These are phyloP conservation scores for Phytophthora sansomeana DNA, from an alignment of 352 stramenopile genomes.

Conservation along the genomic window DNA sequence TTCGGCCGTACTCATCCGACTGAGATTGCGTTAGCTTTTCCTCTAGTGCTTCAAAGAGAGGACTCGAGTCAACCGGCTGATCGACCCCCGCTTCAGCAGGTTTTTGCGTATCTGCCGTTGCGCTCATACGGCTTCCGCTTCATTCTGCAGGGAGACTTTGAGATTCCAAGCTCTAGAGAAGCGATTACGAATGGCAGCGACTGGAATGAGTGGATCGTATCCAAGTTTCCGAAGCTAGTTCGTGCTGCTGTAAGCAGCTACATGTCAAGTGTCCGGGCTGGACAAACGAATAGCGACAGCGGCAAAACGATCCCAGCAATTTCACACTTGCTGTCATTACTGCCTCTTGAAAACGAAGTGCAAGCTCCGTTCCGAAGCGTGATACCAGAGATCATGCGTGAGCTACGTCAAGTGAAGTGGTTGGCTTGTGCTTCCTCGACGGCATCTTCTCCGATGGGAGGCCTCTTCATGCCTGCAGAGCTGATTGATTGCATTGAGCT, in stretches of 20 bases:
- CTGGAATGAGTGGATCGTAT: constrained; percentile 91
- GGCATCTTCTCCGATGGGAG: background rate
- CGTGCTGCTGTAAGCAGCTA: constrained; percentile 37
- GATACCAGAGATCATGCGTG: constrained; percentile 67
- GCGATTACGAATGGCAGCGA: constrained; percentile 83
- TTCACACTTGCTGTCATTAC: constrained; percentile 51
- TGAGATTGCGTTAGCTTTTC: constrained; percentile 70
- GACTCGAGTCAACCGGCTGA: constrained; percentile 7
- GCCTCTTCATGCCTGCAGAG: constrained; percentile 43
- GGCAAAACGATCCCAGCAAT: constrained; percentile 32
- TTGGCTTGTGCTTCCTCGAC: constrained; percentile 33
- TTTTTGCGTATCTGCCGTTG: constrained; percentile 87
- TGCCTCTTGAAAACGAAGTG: constrained; percentile 77
- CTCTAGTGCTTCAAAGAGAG: constrained; percentile 30
- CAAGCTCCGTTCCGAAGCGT: constrained; percentile 73
- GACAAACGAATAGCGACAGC: background rate
- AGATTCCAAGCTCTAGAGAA: constrained; percentile 87
- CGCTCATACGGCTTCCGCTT: constrained; percentile 86
- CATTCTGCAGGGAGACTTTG: constrained; percentile 89
- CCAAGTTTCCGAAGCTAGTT: constrained; percentile 70
- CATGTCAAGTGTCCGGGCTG: constrained; percentile 17
- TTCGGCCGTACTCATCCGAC: constrained; percentile 40
- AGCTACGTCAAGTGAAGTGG: constrained; percentile 60
- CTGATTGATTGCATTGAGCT: constrained; percentile 54
- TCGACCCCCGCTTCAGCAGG: constrained; percentile 67